Conservation (phyloP, 345 rosid genomes). For the Litchi chinensis region DNA sequence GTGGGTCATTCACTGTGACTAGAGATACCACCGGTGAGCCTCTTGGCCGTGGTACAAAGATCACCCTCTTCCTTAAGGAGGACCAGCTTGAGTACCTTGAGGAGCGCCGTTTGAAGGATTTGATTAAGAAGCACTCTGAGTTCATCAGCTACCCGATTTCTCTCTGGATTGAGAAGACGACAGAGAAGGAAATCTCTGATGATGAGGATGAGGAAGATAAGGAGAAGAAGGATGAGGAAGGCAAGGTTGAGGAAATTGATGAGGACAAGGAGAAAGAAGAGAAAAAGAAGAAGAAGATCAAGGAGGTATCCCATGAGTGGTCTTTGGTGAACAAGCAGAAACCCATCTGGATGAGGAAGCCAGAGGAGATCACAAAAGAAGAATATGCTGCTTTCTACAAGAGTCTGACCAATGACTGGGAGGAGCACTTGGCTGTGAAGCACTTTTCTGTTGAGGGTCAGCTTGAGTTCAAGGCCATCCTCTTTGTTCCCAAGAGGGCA, state of each 20-base stretch:
- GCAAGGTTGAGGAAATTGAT: constrained; percentile 77
- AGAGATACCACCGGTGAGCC: constrained; percentile 69
- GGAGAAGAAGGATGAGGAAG: constrained; percentile 85
- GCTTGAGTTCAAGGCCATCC: constrained; percentile 90
- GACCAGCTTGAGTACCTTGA: constrained; percentile 92
- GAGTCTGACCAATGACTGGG: constrained; percentile 94
- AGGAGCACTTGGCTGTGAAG: constrained; percentile 86
- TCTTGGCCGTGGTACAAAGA: constrained; percentile 87
- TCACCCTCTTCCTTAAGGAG: constrained; percentile 70
- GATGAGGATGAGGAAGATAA: constrained; percentile 91
- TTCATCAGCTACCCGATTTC: constrained; percentile 89
- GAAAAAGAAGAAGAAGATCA: constrained; percentile 88
- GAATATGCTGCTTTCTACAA: constrained; percentile 93
- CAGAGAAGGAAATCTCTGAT: constrained; percentile 85
- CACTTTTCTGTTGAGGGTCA: constrained; percentile 96
- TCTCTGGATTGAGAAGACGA: constrained; percentile 86
- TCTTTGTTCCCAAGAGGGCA: constrained; percentile 88
- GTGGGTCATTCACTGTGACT: constrained; percentile 85
- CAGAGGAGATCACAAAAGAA: constrained; percentile 88
- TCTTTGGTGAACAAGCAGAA: constrained; percentile 88
- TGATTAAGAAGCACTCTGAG: constrained; percentile 93
- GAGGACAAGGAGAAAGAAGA: constrained; percentile 75
- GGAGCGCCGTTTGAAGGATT: constrained; percentile 83
- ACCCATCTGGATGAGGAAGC: constrained; percentile 96
- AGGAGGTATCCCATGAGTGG: constrained; percentile 92